Evolutionary conservation across 164 flowering plant genomes (phyloP), one percentile per base, ranked within the genome.

Genomic region (Vitis riparia): DNA sequence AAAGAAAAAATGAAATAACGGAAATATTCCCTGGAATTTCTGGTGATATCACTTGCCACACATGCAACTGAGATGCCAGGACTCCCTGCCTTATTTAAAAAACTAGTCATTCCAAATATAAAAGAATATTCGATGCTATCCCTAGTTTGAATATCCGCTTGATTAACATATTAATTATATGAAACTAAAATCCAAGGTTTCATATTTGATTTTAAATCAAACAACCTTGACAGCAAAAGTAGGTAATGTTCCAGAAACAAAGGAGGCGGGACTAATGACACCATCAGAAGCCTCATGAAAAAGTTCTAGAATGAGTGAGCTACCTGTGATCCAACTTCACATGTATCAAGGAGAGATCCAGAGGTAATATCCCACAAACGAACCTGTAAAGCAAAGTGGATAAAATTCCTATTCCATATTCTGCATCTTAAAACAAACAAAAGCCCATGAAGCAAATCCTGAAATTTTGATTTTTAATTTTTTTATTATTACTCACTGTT

Each of bases 341-440:
- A 91, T 2, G 97, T 89, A 76, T 86, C 81, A 68, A 92, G 89
- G 66, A 94, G 94, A 70, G 82, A 73, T 73, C 98, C 98, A 70
- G 88, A 86, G 17, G 73, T 65, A 68, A 80, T 68, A 77, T 94
- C 95, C 97, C 98, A 94, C 72, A 91, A 75, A 55, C 97, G 89
- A 77, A 94, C 97, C 98, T 93, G 78, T 23, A 55, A 63, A 50
- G 51, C 23, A 68, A 48, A 6, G 65, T 9, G 3, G 16, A 49
- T 14, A 50, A 15, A 23, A 61, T 9, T 19, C 10, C 52, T 15
- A 17, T 15, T 11, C 56, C 68, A 75, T 7, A 49, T 8, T 30
- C 47, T 59, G 16, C 53, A 63, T 9, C 52, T 52, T 13, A 52
- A 62, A 56, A 44, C 15, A 64, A 67, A 64, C 14, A 9, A 17